Conservation (phyloP, 2,329 filamentous ascomycete species). For the Neopestalotiopsis sp. region DNA sequence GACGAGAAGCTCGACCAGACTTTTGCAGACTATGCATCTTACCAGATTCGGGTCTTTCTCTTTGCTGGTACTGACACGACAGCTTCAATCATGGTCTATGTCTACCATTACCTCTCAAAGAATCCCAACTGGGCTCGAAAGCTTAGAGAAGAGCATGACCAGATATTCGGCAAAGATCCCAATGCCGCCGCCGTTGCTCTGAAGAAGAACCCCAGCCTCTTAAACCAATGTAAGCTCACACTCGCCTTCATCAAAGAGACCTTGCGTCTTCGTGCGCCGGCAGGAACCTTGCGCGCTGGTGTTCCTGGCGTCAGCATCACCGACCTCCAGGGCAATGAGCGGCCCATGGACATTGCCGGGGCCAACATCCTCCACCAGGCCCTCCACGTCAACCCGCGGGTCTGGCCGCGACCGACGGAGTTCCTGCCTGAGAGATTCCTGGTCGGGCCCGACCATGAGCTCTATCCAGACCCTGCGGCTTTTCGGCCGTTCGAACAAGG, state of each 20-base stretch:
- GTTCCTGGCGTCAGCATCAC: slow-evolving; percentile 12
- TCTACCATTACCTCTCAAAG: neutral
- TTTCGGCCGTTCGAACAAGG: slow-evolving; percentile 25
- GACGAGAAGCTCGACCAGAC: slow-evolving; percentile 15
- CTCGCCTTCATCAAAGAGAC: slow-evolving; percentile 21
- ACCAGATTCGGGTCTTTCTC: slow-evolving; percentile 20
- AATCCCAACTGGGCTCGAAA: neutral
- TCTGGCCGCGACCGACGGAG: slow-evolving; percentile 18
- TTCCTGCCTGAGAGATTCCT: slow-evolving; percentile 24
- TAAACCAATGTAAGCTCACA: neutral
- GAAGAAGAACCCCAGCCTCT: neutral
- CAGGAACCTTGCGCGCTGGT: slow-evolving; percentile 14
- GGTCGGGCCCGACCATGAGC: slow-evolving; percentile 8
- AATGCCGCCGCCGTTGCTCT: neutral
- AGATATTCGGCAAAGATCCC: neutral
- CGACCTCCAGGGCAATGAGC: slow-evolving; percentile 16
- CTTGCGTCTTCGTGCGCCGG: slow-evolving; percentile 20
- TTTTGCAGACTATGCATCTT: slow-evolving; percentile 19
- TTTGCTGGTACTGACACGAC: slow-evolving; percentile 4
- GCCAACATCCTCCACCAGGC: slow-evolving; percentile 18
- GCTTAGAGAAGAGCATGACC: neutral
- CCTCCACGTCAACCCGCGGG: slow-evolving; percentile 20
- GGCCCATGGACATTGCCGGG: slow-evolving; percentile 3
- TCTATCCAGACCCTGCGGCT: slow-evolving; percentile 11
- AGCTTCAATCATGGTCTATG: neutral